Percentiles rank a stretch among this genome's conserved stretches.
Conservation (phyloP, 805 yeast species). For the Saccharomycopsis schoenii region DNA sequence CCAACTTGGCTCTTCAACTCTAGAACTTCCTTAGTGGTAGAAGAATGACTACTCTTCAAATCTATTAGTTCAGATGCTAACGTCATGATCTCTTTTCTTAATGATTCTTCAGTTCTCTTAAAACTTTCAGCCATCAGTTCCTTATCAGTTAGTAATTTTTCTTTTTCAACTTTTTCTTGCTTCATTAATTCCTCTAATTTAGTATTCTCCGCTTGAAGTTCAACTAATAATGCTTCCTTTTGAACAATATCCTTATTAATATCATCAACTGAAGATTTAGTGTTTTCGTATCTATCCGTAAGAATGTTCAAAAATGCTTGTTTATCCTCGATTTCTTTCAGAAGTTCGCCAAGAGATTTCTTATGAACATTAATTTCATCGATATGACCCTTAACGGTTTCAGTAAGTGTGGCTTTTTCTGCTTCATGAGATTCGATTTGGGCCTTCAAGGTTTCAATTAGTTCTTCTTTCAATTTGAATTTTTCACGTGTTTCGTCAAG, state of each 20-base stretch:
- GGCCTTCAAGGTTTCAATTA: background rate
- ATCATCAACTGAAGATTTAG: background rate
- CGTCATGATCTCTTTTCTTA: background rate
- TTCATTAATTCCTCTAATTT: background rate
- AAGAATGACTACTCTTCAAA: background rate
- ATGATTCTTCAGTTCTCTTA: background rate
- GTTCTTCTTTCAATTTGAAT: background rate
- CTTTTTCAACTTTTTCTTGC: background rate
- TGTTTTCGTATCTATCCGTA: background rate
- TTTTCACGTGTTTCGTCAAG: background rate
- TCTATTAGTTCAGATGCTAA: background rate
- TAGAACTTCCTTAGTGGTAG: background rate
- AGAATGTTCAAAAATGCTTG: background rate
- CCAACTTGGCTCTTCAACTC: background rate
- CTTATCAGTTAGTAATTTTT: background rate
- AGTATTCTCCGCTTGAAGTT: background rate
- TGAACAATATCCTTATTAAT: background rate
- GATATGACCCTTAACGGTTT: background rate
- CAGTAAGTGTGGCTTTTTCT: background rate
- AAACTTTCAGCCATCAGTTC: background rate
- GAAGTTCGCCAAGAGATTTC: background rate
- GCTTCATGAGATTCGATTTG: background rate
- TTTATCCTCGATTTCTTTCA: conserved; percentile 3
- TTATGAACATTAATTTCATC: background rate
- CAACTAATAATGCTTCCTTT: background rate